Conservation (phyloP, 2,329 filamentous ascomycete genomes). For the Clonostachys rhizophaga region DNA sequence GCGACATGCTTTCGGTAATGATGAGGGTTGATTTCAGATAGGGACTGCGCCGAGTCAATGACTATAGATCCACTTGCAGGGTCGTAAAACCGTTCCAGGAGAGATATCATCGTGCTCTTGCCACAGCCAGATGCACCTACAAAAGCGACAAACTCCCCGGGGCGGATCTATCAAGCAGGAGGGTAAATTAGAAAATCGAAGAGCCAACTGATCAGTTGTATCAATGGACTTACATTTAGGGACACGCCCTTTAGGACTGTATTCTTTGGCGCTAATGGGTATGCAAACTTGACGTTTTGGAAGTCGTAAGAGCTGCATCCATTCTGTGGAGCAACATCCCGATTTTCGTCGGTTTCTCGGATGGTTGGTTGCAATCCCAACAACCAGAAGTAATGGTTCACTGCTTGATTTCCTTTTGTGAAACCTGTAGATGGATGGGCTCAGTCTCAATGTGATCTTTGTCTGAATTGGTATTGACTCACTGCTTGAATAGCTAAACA, state of each 20-base stretch:
- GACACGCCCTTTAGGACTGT: slow-evolving; percentile 22
- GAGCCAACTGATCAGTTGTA: slow-evolving; percentile 36
- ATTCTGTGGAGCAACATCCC: slow-evolving; percentile 11
- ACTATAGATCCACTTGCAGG: slow-evolving; percentile 75
- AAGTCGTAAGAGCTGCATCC: slow-evolving; percentile 20
- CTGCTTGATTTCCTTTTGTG: slow-evolving; percentile 27
- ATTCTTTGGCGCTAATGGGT: slow-evolving; percentile 30
- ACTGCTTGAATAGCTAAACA: slow-evolving; percentile 26
- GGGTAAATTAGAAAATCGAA: no score
- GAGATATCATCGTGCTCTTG: slow-evolving; percentile 89
- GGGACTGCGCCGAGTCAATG: slow-evolving; percentile 70
- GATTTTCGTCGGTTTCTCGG: slow-evolving; percentile 9
- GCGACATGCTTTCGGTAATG: slow-evolving; percentile 93
- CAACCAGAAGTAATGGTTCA: slow-evolving; percentile 29
- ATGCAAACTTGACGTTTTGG: slow-evolving; percentile 43
- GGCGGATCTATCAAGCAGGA: slow-evolving; percentile 21
- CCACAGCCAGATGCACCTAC: slow-evolving; percentile 93
- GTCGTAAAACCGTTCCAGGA: slow-evolving; percentile 92
- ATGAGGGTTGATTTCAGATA: slow-evolving; percentile 71
- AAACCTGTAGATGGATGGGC: slow-evolving; percentile 16
- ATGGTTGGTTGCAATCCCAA: slow-evolving; percentile 14
- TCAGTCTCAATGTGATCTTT: no score
- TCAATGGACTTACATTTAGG: slow-evolving; percentile 46
- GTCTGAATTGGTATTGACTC: slow-evolving; percentile 1
- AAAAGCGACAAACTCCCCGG: slow-evolving; percentile 87